Evolutionary conservation across 164 flowering plant genomes (phyloP).

Genomic region (Berberis vulgaris): DNA sequence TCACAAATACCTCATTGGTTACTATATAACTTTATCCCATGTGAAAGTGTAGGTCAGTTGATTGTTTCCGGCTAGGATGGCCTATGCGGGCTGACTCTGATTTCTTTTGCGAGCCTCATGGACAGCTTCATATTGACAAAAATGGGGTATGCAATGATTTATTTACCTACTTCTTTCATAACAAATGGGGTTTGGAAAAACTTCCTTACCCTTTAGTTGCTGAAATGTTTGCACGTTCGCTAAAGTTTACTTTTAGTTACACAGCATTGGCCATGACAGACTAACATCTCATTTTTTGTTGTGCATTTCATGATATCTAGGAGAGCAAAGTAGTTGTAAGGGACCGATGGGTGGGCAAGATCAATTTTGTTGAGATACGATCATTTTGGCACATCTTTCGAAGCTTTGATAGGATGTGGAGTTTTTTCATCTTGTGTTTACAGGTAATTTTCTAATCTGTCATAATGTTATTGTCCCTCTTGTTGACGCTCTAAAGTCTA

Average conservation of each 20-base stretch:
- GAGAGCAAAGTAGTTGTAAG: conserved; percentile 34
- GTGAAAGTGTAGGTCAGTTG: conserved; percentile 63
- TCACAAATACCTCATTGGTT: background rate
- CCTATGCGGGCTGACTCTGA: conserved; percentile 98
- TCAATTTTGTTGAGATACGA: conserved; percentile 90
- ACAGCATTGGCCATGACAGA: background rate
- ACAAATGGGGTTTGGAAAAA: background rate
- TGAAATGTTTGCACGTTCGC: background rate
- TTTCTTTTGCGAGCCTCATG: conserved; percentile 53
- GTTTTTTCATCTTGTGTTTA: conserved; percentile 69
- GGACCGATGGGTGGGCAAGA: conserved; percentile 80
- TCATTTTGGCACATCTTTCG: conserved; percentile 88
- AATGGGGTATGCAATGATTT: conserved; percentile 36
- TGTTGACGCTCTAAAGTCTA: conserved; percentile 1
- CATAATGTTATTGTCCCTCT: background rate
- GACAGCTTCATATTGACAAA: conserved; percentile 26
- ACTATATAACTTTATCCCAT: background rate
- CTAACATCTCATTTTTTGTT: background rate
- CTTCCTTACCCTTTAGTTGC: background rate
- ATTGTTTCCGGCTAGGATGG: conserved; percentile 96
- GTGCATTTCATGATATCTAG: conserved; percentile 20
- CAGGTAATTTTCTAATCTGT: conserved; percentile 44
- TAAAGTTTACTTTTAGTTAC: background rate
- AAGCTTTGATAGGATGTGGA: conserved; percentile 97
- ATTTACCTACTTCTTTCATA: background rate